Conservation (phyloP, 1,139 yeast species). For the Pneumocystis canis region DNA sequence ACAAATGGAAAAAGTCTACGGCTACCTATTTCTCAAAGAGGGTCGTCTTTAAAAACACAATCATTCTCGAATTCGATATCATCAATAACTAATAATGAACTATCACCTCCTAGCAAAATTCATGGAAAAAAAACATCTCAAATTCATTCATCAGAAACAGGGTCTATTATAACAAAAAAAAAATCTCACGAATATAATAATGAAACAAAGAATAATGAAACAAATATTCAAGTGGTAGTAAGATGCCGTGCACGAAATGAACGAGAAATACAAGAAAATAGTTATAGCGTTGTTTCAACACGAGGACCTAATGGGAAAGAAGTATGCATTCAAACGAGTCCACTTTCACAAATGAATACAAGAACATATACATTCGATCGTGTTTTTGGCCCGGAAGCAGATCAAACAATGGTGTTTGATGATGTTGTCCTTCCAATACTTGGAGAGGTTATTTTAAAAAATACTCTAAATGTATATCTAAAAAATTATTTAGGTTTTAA, state of each 20-base stretch:
- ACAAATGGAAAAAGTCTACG: not conserved
- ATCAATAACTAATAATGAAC: not conserved
- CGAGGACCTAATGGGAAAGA: slow-evolving; percentile 18
- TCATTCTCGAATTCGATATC: not conserved
- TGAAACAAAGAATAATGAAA: slow-evolving; percentile 13
- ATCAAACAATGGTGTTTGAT: slow-evolving; percentile 44
- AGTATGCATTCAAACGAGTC: slow-evolving; percentile 22
- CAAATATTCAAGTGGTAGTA: slow-evolving; percentile 66
- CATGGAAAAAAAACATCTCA: not conserved
- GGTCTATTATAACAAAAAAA: not conserved
- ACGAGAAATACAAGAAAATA: slow-evolving; percentile 54
- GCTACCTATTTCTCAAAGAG: not conserved
- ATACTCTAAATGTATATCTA: not conserved
- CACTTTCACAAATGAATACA: slow-evolving; percentile 18
- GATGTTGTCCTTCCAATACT: slow-evolving; percentile 47
- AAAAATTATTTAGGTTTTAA: not conserved
- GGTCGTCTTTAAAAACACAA: not conserved
- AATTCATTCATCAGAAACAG: not conserved
- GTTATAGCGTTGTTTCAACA: slow-evolving; percentile 47
- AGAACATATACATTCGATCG: slow-evolving; percentile 53
- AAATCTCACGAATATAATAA: not conserved
- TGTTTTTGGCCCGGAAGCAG: slow-evolving; percentile 61
- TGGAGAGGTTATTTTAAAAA: slow-evolving; percentile 28
- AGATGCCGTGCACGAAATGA: slow-evolving; percentile 74
- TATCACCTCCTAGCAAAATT: not conserved